These are phyloP conservation scores for Glutinoglossum americanum DNA, from an alignment of 495 filamentous ascomycete genomes.

Conservation along the genomic window DNA sequence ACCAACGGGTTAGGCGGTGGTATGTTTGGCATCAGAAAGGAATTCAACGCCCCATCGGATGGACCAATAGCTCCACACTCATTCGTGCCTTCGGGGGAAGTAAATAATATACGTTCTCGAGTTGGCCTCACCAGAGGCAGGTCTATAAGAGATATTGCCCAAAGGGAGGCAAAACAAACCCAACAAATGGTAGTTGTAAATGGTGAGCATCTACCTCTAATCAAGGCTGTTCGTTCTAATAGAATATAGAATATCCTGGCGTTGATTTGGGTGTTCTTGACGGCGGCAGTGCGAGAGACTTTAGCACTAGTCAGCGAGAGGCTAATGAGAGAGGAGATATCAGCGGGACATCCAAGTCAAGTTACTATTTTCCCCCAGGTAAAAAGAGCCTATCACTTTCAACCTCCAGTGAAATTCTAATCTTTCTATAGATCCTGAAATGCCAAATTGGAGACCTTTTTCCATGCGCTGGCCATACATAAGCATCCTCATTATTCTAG, in stretches of 20 bases:
- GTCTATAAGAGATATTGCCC: slow-evolving; percentile 2
- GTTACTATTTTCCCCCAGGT: slow-evolving; percentile 14
- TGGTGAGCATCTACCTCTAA: background rate
- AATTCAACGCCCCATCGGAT: background rate
- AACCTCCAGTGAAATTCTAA: slow-evolving; percentile 10
- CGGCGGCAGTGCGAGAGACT: background rate
- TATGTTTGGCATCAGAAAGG: background rate
- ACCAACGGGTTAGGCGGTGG: slow-evolving; percentile 6
- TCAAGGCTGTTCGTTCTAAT: background rate
- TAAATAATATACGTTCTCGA: background rate
- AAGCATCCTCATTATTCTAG: slow-evolving; percentile 30
- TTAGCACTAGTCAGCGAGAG: background rate
- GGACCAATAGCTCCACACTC: background rate
- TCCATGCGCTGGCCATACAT: slow-evolving; percentile 47
- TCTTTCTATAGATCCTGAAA: slow-evolving; percentile 26
- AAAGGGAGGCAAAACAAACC: slow-evolving; percentile 1
- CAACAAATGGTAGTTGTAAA: slow-evolving; percentile 4
- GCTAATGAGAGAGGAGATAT: background rate
- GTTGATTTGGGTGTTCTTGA: slow-evolving; percentile 5
- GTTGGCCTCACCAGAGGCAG: background rate
- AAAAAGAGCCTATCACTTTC: background rate
- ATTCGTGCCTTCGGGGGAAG: background rate
- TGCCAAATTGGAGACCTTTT: slow-evolving; percentile 51
- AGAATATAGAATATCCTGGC: background rate
- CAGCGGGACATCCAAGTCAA: slow-evolving; percentile 6